Conservation (phyloP, 2,329 filamentous ascomycete species). For the Botrytis aclada region DNA sequence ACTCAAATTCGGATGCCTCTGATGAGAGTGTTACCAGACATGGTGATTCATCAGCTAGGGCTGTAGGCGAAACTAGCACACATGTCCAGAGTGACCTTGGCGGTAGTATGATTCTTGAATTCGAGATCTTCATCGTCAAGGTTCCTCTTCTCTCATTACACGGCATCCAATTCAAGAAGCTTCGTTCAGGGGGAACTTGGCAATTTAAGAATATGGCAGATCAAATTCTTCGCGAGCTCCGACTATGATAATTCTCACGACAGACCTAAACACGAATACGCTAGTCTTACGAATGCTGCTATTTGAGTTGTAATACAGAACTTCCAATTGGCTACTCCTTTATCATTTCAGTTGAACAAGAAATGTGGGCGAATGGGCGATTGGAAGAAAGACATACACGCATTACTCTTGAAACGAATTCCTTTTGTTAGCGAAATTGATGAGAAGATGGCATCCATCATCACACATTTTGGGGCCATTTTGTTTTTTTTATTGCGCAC, state of each 20-base stretch:
- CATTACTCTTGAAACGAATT: conserved; percentile 15
- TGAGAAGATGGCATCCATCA: conserved; percentile 13
- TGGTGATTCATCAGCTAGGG: conserved; percentile 52
- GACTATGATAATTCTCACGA: conserved; percentile 45
- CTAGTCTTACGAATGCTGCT: not conserved
- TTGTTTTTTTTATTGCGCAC: not conserved
- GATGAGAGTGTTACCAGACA: conserved; percentile 67
- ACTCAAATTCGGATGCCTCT: conserved; percentile 83
- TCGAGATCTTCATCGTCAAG: conserved; percentile 97
- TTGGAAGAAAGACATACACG: not conserved
- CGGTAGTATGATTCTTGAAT: conserved; percentile 77
- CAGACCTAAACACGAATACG: not conserved
- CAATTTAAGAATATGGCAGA: conserved; percentile 99
- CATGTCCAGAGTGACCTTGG: conserved; percentile 89
- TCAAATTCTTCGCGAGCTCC: conserved; percentile 83
- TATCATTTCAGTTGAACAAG: not conserved
- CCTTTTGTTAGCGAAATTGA: conserved; percentile 11
- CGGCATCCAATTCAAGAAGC: conserved; percentile 97
- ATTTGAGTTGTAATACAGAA: conserved; percentile 2
- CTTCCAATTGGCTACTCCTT: not conserved
- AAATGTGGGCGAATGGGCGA: not conserved
- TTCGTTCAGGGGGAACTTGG: conserved; percentile 85
- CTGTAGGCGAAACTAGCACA: conserved; percentile 84
- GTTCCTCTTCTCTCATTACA: conserved; percentile 89
- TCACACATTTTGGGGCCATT: conserved; percentile 2